phyloP scores from a whole-genome alignment of 179 eudicot genomes.

The Gypsophila paniculata region DNA sequence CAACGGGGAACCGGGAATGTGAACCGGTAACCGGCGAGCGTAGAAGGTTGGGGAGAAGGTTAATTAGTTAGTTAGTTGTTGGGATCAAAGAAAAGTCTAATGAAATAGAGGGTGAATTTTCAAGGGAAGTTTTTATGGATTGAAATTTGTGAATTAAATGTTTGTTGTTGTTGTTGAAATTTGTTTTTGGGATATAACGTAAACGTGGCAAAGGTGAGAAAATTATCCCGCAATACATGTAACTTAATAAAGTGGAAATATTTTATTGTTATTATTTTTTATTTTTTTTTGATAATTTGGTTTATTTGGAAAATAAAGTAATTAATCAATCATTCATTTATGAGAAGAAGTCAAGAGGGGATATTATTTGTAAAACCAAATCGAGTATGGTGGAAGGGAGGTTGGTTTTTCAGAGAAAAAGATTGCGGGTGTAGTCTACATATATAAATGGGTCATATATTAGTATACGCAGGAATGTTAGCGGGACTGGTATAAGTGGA shows the following conservation, averaged over 20 bases:
- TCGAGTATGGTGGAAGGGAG: background rate
- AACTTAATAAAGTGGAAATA: background rate
- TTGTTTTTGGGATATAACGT: background rate
- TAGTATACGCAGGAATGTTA: no score
- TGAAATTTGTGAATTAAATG: background rate
- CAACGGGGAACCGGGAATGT: slow-evolving; percentile 19
- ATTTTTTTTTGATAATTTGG: no score
- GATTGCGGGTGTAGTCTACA: background rate
- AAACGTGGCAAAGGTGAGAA: slow-evolving; percentile 11
- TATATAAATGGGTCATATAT: no score
- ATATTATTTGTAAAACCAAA: background rate
- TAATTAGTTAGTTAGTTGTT: no score
- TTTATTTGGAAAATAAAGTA: background rate
- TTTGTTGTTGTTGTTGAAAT: background rate
- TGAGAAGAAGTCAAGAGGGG: background rate
- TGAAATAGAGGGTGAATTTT: background rate
- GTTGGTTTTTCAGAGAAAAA: background rate
- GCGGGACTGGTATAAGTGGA: no score
- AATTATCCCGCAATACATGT: slow-evolving; percentile 6
- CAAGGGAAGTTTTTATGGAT: background rate
- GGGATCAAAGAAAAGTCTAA: slow-evolving; percentile 13
- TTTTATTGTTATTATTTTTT: background rate
- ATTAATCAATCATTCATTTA: background rate
- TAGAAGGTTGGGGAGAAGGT: background rate
- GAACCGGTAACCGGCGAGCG: slow-evolving; percentile 18